Base-by-base conservation (phyloP, 2,329 filamentous ascomycete genomes). In the Herpotrichia juniperi region DNA sequence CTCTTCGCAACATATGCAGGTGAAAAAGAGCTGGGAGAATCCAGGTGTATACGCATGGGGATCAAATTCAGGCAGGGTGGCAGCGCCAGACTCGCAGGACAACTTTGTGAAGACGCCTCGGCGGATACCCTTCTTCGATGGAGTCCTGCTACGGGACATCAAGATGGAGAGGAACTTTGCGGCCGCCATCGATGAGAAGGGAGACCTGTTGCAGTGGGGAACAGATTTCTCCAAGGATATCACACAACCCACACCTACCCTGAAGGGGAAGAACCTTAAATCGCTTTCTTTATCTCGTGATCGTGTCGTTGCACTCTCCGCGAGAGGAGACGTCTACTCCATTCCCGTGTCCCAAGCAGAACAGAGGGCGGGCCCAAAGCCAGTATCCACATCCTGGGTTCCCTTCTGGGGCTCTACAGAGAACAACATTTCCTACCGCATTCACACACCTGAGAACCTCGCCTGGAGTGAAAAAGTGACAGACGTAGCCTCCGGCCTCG, bases 41-140 rank as follows among this genome's bases (percentile, higher is more conserved):
- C 93, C 94, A 0, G 94, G 93, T 1, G 89, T 97, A 0, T 97
- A 96, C 74, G 86, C 89, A 4, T 99, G 94, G 93, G 94, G 94
- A 0, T 91, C 89, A 16, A 99, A 99, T 66, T 79, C 80, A 14
- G 91, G 92, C 54, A 84, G 83, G 62, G 93, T 96, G n/a, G 90
- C 90, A 31, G 92, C 93, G 35, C 92, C 93, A 1, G 87, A 89
- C 57, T 93, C 89, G 8, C 82, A 88, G 46, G 92, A 96, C 48
- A 78, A 79, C 25, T 83, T 87, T 56, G 81, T 97, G 71, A 97
- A 96, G 76, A 86, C 83, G 1, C 93, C 94, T 12, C 81, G 88
- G 52, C 83, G 92, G 53, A 86, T 97, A 65, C 62, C 82, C 0
- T 94, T 87, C 73, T 97, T 99, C 66, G 87, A 97, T 66, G 89